Conservation (phyloP, 2,329 filamentous ascomycete species). For the Hypoxylon sp. region DNA sequence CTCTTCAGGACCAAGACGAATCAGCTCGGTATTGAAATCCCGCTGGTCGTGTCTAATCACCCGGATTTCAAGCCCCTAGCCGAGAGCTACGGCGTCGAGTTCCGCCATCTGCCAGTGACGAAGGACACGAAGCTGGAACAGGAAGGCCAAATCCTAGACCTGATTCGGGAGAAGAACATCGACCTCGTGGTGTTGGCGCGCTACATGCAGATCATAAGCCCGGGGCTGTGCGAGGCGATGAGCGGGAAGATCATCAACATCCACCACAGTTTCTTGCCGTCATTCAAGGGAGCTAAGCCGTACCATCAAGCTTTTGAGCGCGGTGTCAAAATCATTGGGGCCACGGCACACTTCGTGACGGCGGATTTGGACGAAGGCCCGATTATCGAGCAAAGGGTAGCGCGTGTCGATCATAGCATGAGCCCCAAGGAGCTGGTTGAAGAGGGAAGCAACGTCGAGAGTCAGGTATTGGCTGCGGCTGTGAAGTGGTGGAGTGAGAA, state of each 20-base stretch:
- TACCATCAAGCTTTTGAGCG: slow-evolving; percentile 90
- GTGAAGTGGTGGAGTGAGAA: slow-evolving; percentile 88
- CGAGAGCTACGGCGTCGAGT: slow-evolving; percentile 79
- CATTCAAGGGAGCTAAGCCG: slow-evolving; percentile 88
- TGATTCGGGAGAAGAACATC: slow-evolving; percentile 76
- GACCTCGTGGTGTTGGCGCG: slow-evolving; percentile 85
- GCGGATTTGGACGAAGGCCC: slow-evolving; percentile 87
- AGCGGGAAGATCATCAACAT: slow-evolving; percentile 92
- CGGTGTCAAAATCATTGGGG: slow-evolving; percentile 89
- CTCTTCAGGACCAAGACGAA: slow-evolving; percentile 82
- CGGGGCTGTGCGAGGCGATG: slow-evolving; percentile 80
- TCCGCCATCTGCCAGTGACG: slow-evolving; percentile 84
- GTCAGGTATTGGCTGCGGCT: slow-evolving; percentile 82
- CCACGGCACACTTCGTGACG: slow-evolving; percentile 88
- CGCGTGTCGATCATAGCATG: slow-evolving; percentile 81
- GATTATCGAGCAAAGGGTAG: slow-evolving; percentile 87
- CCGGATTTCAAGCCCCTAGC: slow-evolving; percentile 77
- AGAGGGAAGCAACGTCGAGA: slow-evolving; percentile 87
- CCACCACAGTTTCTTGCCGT: slow-evolving; percentile 87
- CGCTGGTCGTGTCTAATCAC: slow-evolving; percentile 86
- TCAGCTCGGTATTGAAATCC: slow-evolving; percentile 80
- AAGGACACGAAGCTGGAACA: slow-evolving; percentile 82
- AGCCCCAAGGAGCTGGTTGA: slow-evolving; percentile 81
- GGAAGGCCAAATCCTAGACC: slow-evolving; percentile 76
- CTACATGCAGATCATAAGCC: slow-evolving; percentile 89